Percentiles rank a stretch among this genome's conserved stretches.
These are phyloP conservation scores for Lophiostoma macrostomum DNA, from an alignment of 495 filamentous ascomycete genomes.

Conservation along the genomic window DNA sequence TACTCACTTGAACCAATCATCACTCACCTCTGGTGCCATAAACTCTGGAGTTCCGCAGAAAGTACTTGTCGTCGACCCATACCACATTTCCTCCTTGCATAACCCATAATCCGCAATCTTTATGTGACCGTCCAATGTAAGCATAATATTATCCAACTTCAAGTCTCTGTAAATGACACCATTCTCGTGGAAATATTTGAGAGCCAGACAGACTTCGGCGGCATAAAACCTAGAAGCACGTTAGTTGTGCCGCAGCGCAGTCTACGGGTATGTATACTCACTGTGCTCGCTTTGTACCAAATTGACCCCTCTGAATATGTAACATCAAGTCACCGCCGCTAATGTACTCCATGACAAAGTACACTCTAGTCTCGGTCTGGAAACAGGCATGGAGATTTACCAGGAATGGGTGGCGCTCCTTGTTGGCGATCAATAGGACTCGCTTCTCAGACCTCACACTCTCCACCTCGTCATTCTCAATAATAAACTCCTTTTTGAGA, in stretches of 20 bases:
- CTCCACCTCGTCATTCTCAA: conserved; percentile 99
- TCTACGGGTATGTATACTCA: conserved; percentile 51
- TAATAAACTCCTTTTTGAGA: conserved; percentile 99
- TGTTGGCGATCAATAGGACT: conserved; percentile 95
- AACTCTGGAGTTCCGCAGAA: conserved; percentile 99
- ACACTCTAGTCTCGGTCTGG: conserved; percentile 97
- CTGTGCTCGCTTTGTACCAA: conserved; percentile 94
- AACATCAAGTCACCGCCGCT: conserved; percentile 98
- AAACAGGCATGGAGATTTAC: conserved; percentile 96
- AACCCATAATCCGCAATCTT: conserved; percentile 98
- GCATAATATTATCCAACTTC: conserved; percentile 97
- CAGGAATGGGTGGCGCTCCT: conserved; percentile 95
- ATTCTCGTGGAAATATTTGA: conserved; percentile 99
- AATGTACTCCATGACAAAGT: conserved; percentile 99
- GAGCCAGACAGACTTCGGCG: conserved; percentile 90
- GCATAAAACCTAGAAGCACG: conserved; percentile 79
- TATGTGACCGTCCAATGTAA: conserved; percentile 95
- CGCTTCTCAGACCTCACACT: conserved; percentile 97
- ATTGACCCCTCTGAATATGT: conserved; percentile 96
- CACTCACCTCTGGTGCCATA: conserved; percentile 92
- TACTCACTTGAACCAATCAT: no score
- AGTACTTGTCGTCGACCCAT: conserved; percentile 91
- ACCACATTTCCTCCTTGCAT: conserved; percentile 99
- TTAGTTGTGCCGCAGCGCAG: not conserved
- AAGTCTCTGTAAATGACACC: conserved; percentile 99